phyloP scores from a whole-genome alignment of 768 basidiomycete genomes.

The Trametes cinnabarina region DNA sequence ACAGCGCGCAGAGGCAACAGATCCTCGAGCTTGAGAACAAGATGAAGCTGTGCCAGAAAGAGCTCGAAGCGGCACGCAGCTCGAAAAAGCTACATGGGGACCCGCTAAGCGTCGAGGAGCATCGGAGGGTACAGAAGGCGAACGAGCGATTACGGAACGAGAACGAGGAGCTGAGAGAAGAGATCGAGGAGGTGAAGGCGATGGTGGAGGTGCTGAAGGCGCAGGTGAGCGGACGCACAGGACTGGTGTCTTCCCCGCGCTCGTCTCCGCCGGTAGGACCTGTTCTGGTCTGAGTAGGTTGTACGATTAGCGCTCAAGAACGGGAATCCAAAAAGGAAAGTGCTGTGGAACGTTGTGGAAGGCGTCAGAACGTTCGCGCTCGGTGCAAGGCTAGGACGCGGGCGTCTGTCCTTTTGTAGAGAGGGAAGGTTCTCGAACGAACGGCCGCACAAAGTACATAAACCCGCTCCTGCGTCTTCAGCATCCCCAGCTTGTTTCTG shows the following conservation, averaged over 20 bases:
- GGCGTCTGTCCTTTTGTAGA: constrained; percentile 15
- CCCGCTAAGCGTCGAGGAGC: constrained; percentile 29
- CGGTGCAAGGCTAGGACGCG: constrained; percentile 3
- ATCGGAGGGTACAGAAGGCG: constrained; percentile 44
- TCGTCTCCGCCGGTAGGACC: constrained; percentile 35
- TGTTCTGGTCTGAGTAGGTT: not conserved
- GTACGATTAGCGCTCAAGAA: not conserved
- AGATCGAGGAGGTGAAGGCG: constrained; percentile 64
- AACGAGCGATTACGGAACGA: constrained; percentile 57
- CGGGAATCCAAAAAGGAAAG: constrained; percentile 11
- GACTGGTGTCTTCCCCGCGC: constrained; percentile 47
- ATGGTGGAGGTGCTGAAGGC: constrained; percentile 68
- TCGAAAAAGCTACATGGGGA: constrained; percentile 2
- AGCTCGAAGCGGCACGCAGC: constrained; percentile 34
- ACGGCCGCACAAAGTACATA: constrained; percentile 33
- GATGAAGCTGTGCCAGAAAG: constrained; percentile 45
- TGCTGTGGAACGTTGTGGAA: constrained; percentile 31
- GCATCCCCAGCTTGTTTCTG: constrained; percentile 16
- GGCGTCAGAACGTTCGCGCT: constrained; percentile 30
- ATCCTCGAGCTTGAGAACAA: constrained; percentile 63
- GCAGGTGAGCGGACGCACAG: constrained; percentile 47
- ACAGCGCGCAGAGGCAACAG: constrained; percentile 55
- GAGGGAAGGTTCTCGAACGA: constrained; percentile 47
- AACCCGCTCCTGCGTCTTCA: constrained; percentile 19
- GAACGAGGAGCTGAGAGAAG: constrained; percentile 53